Evolutionary conservation across 805 yeast genomes (phyloP).

Genomic region (Teunomyces gatunensis): DNA sequence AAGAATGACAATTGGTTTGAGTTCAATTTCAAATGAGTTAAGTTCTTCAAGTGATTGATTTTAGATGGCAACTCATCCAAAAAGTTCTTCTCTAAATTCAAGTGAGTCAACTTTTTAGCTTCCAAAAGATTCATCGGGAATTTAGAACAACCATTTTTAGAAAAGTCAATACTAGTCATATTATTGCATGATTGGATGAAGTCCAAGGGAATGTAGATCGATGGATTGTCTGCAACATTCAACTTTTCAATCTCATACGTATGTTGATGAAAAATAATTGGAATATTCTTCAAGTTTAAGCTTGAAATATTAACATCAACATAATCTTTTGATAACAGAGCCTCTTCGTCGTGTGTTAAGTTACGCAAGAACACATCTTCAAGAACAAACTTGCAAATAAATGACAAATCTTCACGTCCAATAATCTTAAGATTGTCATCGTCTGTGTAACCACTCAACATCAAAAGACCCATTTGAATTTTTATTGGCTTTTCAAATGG

Average conservation of each 20-base stretch:
- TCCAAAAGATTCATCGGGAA: conserved; percentile 75
- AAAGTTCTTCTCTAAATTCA: conserved; percentile 78
- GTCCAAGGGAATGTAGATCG: conserved; percentile 78
- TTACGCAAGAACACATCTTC: conserved; percentile 61
- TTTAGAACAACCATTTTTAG: conserved; percentile 66
- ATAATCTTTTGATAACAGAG: conserved; percentile 60
- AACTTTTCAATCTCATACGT: conserved; percentile 78
- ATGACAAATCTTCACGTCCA: conserved; percentile 82
- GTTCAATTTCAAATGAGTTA: conserved; percentile 63
- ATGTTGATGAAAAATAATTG: conserved; percentile 74
- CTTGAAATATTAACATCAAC: conserved; percentile 71
- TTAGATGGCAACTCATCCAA: conserved; percentile 60
- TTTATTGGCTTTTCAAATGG: conserved; percentile 72
- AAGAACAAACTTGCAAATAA: conserved; percentile 75
- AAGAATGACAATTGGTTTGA: conserved; percentile 68
- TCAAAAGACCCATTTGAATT: conserved; percentile 69
- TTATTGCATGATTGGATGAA: conserved; percentile 82
- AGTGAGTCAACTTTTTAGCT: conserved; percentile 60
- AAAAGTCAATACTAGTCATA: conserved; percentile 62
- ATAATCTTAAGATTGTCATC: conserved; percentile 73
- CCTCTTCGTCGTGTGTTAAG: conserved; percentile 67
- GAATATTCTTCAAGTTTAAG: conserved; percentile 77
- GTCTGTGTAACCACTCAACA: conserved; percentile 75
- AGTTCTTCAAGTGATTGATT: conserved; percentile 50
- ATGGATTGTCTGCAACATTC: conserved; percentile 84